Evolutionary conservation across 495 filamentous ascomycete genomes (phyloP), one percentile per base, ranked within the genome.

Genomic region (Antarctomyces pellizariae): DNA sequence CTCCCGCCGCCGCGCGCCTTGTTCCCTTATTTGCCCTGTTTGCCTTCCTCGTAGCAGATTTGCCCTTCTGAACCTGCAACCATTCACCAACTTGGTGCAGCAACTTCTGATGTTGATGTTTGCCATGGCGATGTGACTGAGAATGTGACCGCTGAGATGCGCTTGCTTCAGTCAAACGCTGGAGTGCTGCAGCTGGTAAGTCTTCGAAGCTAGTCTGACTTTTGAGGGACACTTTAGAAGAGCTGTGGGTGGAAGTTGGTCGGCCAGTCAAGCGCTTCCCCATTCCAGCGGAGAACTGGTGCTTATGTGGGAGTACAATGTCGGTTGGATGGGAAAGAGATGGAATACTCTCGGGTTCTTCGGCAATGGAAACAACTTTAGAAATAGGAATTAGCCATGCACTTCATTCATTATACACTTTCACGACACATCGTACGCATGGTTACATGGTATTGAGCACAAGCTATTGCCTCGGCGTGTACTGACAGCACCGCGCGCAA

Each of bases 21-120:
- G 24, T 12, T 26, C 13, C 18, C 13, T 23, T 16, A n/a, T 18
- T 22, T 24, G 25, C 33, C 32, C 14, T 41, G 16, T 33, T 36
- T 24, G 24, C 25, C 30, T 29, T 37, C 35, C 18, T 37, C 26
- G 28, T 41, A 30, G 24, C 40, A 24, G 22, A 39, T 56, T 64
- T 77, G 15, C 52, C 43, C 46, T 73, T 75, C 45, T 90, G 78
- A 22, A 64, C 59, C 28, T 77, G 60, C 21, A 92, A 54, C 82
- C 82, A 92, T 31, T 71, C 66, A 12, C 58, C 53, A 13, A 92
- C 67, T 42, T 84, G 75, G 22, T 62, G 54, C 20, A 84, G 43
- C 4, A 92, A 49, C 29, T 48, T 56, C 36, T 64, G 53, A 16
- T 46, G 32, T 27, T 59, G 52, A 27, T 49, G 36, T 6, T 44